phyloP scores from a whole-genome alignment of 768 basidiomycete genomes.

The Rhodosporidiobolus sp. region DNA sequence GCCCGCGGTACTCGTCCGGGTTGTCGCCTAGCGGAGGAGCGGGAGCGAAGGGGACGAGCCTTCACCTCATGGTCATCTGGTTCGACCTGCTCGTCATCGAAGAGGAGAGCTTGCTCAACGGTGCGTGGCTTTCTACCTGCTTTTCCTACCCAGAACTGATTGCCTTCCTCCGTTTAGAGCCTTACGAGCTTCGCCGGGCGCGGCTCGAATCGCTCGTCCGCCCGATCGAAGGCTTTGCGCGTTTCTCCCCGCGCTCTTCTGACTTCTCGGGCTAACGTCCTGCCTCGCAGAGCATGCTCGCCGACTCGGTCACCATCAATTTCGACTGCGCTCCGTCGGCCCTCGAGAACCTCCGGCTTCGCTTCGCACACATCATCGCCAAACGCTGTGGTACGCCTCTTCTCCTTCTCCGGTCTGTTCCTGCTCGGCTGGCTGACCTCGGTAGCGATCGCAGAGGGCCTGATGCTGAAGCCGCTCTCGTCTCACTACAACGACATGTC shows the following conservation, averaged over 20 bases:
- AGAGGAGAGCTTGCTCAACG: constrained; percentile 57
- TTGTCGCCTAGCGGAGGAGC: background rate
- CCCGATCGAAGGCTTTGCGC: constrained; percentile 59
- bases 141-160: background rate
- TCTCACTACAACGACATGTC: constrained; percentile 64
- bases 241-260: background rate
- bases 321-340: constrained; percentile 43
- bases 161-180: constrained; percentile 19
- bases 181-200: constrained; percentile 63
- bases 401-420: background rate
- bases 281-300: constrained; percentile 53
- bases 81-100: constrained; percentile 79
- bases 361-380: constrained; percentile 59
- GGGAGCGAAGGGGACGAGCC: background rate
- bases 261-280: background rate
- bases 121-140: constrained; percentile 6
- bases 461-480: constrained; percentile 47
- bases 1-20: background rate
- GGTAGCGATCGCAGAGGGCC: constrained; percentile 23
- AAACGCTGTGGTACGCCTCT: constrained; percentile 50
- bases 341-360: constrained; percentile 25
- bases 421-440: background rate
- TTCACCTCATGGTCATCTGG: constrained; percentile 71
- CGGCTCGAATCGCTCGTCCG: constrained; percentile 61
- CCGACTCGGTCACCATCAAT: constrained; percentile 58